These are phyloP conservation scores for Suillus brevipes DNA, from an alignment of 768 basidiomycete genomes.

Conservation along the genomic window DNA sequence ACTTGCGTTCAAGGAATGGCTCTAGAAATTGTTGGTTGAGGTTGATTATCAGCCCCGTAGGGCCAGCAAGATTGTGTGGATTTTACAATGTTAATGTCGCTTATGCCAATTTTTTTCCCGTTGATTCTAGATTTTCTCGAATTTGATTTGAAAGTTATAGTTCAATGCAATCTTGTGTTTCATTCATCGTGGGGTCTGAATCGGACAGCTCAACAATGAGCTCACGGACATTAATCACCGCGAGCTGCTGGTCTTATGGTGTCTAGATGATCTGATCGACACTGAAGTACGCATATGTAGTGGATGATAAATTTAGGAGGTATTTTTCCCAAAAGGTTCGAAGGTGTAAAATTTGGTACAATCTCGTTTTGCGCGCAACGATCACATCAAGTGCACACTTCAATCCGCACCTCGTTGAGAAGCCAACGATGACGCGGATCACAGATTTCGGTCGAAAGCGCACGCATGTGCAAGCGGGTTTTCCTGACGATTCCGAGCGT, in stretches of 20 bases:
- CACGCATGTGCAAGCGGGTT: constrained; percentile 66
- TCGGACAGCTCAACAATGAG: not conserved
- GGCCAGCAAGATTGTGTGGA: not conserved
- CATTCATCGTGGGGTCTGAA: not conserved
- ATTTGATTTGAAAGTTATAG: not conserved
- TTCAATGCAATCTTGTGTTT: not conserved
- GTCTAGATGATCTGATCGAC: too few species aligned
- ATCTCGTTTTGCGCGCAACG: not conserved
- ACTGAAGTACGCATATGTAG: too few species aligned
- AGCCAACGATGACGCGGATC: constrained; percentile 61
- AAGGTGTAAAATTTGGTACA: not conserved
- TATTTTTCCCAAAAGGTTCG: not conserved
- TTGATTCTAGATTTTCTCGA: not conserved
- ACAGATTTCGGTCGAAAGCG: constrained; percentile 77
- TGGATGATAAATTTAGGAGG: not conserved
- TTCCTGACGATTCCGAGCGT: constrained; percentile 27
- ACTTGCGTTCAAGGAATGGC: constrained; percentile 32
- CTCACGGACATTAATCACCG: not conserved
- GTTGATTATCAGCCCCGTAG: too few species aligned
- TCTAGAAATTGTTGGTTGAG: constrained; percentile 11
- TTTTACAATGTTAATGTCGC: not conserved
- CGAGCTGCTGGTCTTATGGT: not conserved
- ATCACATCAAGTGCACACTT: not conserved
- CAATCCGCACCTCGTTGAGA: not conserved
- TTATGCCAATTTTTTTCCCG: not conserved